A percentile compares a stretch with the other conserved stretches of the same genome.
These are phyloP conservation scores for Auricularia auricula-judae DNA, from an alignment of 768 basidiomycete genomes.

Conservation along the genomic window DNA sequence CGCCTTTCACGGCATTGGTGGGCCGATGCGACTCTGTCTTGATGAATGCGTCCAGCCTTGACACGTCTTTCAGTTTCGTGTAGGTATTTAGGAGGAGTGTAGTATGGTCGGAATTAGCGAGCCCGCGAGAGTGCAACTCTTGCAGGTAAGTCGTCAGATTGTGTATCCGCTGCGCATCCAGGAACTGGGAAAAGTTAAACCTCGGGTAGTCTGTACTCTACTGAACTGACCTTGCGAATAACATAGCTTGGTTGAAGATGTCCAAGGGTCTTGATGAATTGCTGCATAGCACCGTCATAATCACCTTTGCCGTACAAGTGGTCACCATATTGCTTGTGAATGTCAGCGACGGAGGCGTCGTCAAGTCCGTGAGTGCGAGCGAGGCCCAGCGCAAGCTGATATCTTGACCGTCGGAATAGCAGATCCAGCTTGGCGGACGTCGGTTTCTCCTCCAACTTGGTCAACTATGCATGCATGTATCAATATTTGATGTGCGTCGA, in stretches of 20 bases:
- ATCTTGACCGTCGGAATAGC: conserved; percentile 72
- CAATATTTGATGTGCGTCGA: neutral
- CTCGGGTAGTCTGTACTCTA: neutral
- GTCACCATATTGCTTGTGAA: conserved; percentile 84
- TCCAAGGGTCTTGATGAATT: conserved; percentile 86
- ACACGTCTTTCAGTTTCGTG: conserved; percentile 89
- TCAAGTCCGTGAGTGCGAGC: conserved; percentile 74
- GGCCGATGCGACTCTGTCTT: conserved; percentile 63
- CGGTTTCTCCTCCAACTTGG: conserved; percentile 63
- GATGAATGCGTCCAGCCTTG: conserved; percentile 84
- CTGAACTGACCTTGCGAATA: conserved; percentile 69
- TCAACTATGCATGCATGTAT: conserved; percentile 31
- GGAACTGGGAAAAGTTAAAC: conserved; percentile 44
- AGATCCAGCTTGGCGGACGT: conserved; percentile 79
- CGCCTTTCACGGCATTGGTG: conserved; percentile 31
- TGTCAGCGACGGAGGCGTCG: conserved; percentile 67
- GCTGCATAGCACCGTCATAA: conserved; percentile 87
- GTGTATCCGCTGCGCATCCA: conserved; percentile 92
- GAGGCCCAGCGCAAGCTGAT: conserved; percentile 67
- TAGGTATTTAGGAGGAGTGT: conserved; percentile 95
- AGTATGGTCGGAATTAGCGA: conserved; percentile 94
- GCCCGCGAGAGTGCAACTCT: conserved; percentile 79
- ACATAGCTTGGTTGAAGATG: conserved; percentile 89
- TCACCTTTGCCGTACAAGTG: conserved; percentile 84
- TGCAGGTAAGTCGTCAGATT: conserved; percentile 94